Evolutionary conservation across 192 early-diverging fungal species (phyloP).

Genomic region (Coemansia sp.): DNA sequence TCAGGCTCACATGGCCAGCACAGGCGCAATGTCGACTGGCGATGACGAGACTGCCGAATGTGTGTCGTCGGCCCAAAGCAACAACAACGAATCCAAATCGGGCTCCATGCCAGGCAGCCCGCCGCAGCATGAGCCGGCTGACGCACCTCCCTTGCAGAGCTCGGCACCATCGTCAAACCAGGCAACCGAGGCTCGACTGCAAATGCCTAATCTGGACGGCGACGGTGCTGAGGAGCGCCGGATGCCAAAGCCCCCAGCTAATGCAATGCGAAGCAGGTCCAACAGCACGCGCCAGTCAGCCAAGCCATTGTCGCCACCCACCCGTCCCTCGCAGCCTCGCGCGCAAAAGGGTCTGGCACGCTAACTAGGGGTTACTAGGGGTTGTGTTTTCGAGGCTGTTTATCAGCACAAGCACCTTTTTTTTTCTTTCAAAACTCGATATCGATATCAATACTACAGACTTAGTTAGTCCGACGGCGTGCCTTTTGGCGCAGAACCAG

Average conservation of each 20-base stretch:
- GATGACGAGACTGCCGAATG: slow-evolving; percentile 48
- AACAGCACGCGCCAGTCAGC: slow-evolving; percentile 3
- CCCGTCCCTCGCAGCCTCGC: slow-evolving; percentile 38
- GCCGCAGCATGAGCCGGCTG: not conserved
- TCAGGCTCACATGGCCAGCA: slow-evolving; percentile 17
- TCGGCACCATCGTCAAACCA: not conserved
- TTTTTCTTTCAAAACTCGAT: not conserved
- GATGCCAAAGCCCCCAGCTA: slow-evolving; percentile 7
- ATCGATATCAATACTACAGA: not conserved
- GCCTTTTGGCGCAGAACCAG: slow-evolving; percentile 44
- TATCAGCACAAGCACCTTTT: too few species aligned
- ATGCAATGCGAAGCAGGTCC: slow-evolving; percentile 21
- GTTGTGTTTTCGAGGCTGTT: too few species aligned
- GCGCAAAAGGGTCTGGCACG: slow-evolving; percentile 32
- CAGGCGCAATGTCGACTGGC: slow-evolving; percentile 33
- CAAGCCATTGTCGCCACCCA: slow-evolving; percentile 14
- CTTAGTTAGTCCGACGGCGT: not conserved
- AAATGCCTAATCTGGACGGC: not conserved
- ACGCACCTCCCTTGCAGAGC: not conserved
- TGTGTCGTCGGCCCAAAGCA: slow-evolving; percentile 52
- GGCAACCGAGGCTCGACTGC: not conserved
- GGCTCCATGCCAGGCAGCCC: slow-evolving; percentile 22
- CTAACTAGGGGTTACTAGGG: slow-evolving; percentile 1
- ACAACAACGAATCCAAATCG: slow-evolving; percentile 12
- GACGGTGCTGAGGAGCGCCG: not conserved